Evolutionary conservation across 768 basidiomycete species (phyloP), one percentile per base, ranked within the genome.

Genomic region (Lactarius pseudohatsudake): DNA sequence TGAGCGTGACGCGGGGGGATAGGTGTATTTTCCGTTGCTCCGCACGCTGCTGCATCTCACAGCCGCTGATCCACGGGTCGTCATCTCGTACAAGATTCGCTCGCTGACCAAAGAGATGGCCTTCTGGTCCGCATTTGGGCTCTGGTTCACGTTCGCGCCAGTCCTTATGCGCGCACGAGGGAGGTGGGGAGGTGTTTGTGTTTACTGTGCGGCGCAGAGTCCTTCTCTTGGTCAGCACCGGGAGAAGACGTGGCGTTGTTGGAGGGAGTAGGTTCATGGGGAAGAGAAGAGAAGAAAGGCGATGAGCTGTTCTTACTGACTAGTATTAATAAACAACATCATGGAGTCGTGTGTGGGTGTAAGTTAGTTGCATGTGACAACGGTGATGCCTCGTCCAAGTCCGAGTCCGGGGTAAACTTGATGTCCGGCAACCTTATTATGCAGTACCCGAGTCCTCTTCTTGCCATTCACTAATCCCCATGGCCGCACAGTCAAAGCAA

Each of bases 1-100:
- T 45, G n/a, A 34, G 59, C 58, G 20, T 68, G n/a, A 57, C 63
- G 38, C 59, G 34, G 64, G 10, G 26, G 45, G 45, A 66, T 69
- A 94, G 90, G 84, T 96, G 15, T 96, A 96, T 76, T 95, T 95
- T 72, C 90, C 90, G 5, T 83, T 96, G 20, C 78, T 96, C 22
- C 85, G 88, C 2, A 86, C 89, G 2, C 80, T 96, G 15, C 77
- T 96, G 3, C 83, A 89, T 26, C 79, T 95, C 26, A 88, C 93
- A 4, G n/a, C 55, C 7, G 26, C 2, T 41, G 36, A 34, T 56
- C 66, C 73, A 6, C 77, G 79, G 15, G 72, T 94, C 57, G 74
- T 90, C 36, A 84, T 94, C 40, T 89, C 91, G 0, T 94, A 92
- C 80, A 90, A 87, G 75, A 78, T 90, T 20, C 85, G 92, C 30